These are phyloP conservation scores for Ramaria rubella DNA, from an alignment of 768 basidiomycete species.

Conservation along the genomic window DNA sequence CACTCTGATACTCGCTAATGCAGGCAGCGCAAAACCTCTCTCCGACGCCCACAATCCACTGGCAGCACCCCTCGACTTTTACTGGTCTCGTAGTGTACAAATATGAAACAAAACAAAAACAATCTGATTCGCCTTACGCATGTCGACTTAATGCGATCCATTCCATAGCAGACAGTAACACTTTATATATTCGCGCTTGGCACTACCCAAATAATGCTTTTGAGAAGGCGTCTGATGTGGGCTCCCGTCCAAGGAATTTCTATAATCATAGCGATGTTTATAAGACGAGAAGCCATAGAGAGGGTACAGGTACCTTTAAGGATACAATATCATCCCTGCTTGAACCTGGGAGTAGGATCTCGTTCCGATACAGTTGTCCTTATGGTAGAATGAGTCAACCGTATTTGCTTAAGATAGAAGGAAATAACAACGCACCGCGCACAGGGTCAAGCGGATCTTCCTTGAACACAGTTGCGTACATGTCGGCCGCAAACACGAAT, in stretches of 20 bases:
- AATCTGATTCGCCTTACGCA: too few species aligned
- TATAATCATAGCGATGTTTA: constrained; percentile 21
- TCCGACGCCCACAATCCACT: too few species aligned
- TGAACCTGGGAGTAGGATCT: constrained; percentile 68
- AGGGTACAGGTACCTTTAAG: constrained; percentile 46
- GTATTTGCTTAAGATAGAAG: background rate
- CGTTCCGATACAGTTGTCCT: constrained; percentile 61
- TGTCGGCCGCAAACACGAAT: constrained; percentile 53
- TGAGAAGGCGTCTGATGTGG: constrained; percentile 71
- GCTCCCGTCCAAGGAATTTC: constrained; percentile 74
- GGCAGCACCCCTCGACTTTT: too few species aligned
- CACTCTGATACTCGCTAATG: too few species aligned
- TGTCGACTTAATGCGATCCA: too few species aligned
- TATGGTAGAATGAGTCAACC: background rate
- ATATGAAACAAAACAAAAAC: too few species aligned
- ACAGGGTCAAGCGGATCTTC: constrained; percentile 64
- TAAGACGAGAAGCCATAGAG: background rate
- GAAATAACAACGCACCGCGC: constrained; percentile 28
- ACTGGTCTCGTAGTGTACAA: too few species aligned
- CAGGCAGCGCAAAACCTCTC: too few species aligned
- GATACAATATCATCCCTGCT: constrained; percentile 75
- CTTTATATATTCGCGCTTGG: background rate
- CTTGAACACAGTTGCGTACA: constrained; percentile 74
- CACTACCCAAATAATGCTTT: constrained; percentile 51
- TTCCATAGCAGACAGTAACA: too few species aligned